A percentile compares a stretch with the other conserved stretches of the same genome.
phyloP scores from a whole-genome alignment of 805 yeast species.

The Metschnikowia corniflorae region DNA sequence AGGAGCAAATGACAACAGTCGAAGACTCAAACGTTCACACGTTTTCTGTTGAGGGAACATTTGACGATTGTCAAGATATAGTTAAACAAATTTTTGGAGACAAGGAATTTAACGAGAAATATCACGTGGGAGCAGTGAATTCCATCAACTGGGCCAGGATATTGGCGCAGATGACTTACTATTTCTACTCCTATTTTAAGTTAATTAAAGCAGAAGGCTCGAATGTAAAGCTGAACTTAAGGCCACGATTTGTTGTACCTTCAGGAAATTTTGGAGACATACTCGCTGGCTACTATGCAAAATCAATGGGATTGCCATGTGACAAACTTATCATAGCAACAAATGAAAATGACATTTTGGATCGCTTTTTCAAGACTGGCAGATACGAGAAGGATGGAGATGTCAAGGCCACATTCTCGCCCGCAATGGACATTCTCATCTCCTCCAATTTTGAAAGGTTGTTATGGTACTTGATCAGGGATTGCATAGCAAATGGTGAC shows the following conservation, averaged over 20 bases:
- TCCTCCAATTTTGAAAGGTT: conserved; percentile 96
- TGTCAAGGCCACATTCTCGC: conserved; percentile 87
- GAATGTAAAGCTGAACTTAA: conserved; percentile 17
- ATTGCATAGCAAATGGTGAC: conserved; percentile 51
- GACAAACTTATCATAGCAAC: conserved; percentile 90
- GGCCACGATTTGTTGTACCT: conserved; percentile 87
- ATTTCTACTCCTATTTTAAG: conserved; percentile 88
- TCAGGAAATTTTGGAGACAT: conserved; percentile 98
- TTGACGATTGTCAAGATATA: conserved; percentile 97
- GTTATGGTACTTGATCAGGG: conserved; percentile 88
- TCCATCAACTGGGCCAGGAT: conserved; percentile 99
- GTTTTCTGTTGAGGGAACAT: conserved; percentile 90
- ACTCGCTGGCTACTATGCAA: conserved; percentile 93
- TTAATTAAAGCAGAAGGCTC: conserved; percentile 37
- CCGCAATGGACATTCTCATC: conserved; percentile 97
- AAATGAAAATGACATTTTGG: conserved; percentile 90
- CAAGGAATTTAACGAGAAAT: conserved; percentile 75
- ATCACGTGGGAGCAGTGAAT: conserved; percentile 96
- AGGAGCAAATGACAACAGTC: conserved; percentile 97
- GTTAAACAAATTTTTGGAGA: conserved; percentile 94
- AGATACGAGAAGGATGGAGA: conserved; percentile 70
- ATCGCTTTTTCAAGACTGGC: conserved; percentile 87
- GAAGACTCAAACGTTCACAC: conserved; percentile 91
- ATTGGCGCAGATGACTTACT: conserved; percentile 95
- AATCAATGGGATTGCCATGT: conserved; percentile 91